Evolutionary conservation across 768 basidiomycete species (phyloP).

Genomic region (Gymnopilus dilepis): DNA sequence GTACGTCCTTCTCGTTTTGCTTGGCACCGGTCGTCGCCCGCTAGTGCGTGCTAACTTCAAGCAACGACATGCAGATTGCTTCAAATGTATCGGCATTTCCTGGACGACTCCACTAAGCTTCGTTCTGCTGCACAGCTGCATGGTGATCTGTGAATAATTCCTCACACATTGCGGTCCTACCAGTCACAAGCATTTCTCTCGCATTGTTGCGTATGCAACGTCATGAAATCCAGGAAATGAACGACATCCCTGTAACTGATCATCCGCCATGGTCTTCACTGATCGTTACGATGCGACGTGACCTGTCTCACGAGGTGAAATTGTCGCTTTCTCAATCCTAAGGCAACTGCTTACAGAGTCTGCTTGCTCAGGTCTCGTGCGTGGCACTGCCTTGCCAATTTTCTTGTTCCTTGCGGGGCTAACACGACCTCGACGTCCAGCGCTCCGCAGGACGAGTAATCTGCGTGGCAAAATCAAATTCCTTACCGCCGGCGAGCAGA

Average conservation of each 20-base stretch:
- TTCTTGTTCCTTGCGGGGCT: background rate
- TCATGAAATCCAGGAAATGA: too few relatives aligned
- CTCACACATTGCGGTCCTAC: too few relatives aligned
- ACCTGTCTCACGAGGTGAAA: background rate
- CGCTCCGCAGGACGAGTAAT: background rate
- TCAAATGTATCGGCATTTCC: too few relatives aligned
- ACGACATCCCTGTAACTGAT: too few relatives aligned
- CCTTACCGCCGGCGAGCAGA: background rate
- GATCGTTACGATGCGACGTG: background rate
- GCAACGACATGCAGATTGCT: too few relatives aligned
- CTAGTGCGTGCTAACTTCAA: too few relatives aligned
- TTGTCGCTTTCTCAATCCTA: background rate
- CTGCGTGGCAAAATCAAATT: background rate
- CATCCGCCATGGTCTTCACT: background rate
- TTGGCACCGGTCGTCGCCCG: too few relatives aligned
- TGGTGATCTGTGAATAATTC: too few relatives aligned
- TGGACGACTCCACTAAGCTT: too few relatives aligned
- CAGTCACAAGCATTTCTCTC: too few relatives aligned
- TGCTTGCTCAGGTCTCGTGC: background rate
- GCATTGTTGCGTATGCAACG: too few relatives aligned
- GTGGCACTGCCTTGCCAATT: background rate
- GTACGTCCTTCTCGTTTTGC: background rate
- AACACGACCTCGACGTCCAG: background rate
- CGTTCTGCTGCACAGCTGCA: too few relatives aligned
- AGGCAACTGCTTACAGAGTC: conserved; percentile 4